These are phyloP conservation scores for Penicillium ochrochloron DNA, from an alignment of 495 filamentous ascomycete genomes.

Conservation along the genomic window DNA sequence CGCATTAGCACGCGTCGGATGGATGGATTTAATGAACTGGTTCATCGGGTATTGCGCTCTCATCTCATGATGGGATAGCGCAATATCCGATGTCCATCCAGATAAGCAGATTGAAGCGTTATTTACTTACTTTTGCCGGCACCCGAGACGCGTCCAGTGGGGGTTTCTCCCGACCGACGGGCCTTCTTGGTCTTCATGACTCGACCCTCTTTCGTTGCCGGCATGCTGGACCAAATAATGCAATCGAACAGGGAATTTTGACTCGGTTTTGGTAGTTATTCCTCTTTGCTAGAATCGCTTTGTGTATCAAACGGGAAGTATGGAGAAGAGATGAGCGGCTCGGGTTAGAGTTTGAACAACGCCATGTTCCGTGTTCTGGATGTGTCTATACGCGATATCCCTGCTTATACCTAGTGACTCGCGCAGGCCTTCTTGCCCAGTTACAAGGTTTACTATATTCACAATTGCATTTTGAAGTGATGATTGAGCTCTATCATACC, in stretches of 20 bases:
- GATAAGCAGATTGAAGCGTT: neutral
- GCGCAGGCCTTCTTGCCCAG: too few species aligned
- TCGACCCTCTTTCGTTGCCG: slow-evolving; percentile 31
- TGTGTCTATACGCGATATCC: neutral
- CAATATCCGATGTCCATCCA: neutral
- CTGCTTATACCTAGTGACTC: neutral
- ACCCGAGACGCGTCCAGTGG: slow-evolving; percentile 22
- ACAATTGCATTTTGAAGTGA: too few species aligned
- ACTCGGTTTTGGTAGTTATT: too few species aligned
- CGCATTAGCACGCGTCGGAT: slow-evolving; percentile 10
- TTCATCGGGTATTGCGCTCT: neutral
- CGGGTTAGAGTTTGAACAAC: neutral
- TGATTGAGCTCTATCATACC: too few species aligned
- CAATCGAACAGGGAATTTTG: too few species aligned
- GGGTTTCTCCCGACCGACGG: slow-evolving; percentile 1
- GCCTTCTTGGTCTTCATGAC: slow-evolving; percentile 29
- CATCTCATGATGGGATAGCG: too few species aligned
- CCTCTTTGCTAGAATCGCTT: neutral
- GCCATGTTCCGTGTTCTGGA: neutral
- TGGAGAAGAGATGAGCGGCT: neutral
- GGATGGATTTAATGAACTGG: neutral
- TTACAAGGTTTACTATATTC: too few species aligned
- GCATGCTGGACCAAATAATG: slow-evolving; percentile 19
- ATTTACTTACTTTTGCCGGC: slow-evolving; percentile 26
- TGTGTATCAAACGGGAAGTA: neutral